Conservation (phyloP, 169 alveolate species). For the Plasmodium gaboni region DNA sequence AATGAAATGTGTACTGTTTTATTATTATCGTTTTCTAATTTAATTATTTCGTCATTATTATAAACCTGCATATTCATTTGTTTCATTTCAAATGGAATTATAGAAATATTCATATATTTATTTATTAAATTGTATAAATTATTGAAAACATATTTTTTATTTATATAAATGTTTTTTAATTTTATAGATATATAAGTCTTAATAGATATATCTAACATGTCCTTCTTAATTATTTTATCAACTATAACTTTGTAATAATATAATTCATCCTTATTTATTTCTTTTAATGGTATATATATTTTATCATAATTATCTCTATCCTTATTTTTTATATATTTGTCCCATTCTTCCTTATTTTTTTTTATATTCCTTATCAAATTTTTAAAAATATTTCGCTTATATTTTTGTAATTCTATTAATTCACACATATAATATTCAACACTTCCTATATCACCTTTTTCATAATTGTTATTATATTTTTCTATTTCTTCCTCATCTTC, state of each 20-base stretch:
- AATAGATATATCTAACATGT: constrained; percentile 7
- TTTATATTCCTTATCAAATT: constrained; percentile 10
- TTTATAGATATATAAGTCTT: constrained; percentile 12
- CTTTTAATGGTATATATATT: constrained; percentile 22
- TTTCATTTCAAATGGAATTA: neutral
- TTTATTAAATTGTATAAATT: constrained; percentile 36
- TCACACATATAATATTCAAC: constrained; percentile 12
- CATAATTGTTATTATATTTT: neutral
- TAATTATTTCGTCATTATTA: neutral
- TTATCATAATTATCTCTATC: neutral
- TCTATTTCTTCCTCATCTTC: constrained; percentile 10
- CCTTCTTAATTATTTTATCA: constrained; percentile 25
- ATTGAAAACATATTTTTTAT: neutral
- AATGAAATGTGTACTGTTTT: neutral
- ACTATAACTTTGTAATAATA: constrained; percentile 21
- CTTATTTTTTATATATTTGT: constrained; percentile 7
- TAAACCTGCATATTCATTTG: neutral
- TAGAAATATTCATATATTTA: neutral
- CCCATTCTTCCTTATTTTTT: constrained; percentile 14
- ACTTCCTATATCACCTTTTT: neutral
- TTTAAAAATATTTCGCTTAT: constrained; percentile 7
- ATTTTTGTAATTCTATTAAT: constrained; percentile 10
- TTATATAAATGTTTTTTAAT: neutral
- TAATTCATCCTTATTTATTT: constrained; percentile 16
- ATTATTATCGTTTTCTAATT: neutral